Base-by-base conservation (phyloP, 805 yeast genomes). In the Candida ficus region DNA sequence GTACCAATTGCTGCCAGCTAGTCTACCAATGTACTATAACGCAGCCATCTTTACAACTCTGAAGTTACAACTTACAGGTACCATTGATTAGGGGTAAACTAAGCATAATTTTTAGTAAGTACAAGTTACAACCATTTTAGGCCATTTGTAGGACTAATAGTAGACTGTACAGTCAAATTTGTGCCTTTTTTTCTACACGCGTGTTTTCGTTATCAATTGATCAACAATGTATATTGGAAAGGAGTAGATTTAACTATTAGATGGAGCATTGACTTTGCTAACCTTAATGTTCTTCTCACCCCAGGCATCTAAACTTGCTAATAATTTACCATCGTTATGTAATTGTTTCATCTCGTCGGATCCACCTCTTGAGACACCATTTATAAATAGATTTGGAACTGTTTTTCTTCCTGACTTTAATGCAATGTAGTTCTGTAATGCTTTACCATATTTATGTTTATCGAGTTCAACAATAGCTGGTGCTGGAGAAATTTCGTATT, bases 301-400 rank as follows among this genome's bases (percentile, higher is more conserved):
- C 95, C 95, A 85, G n/a, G 61, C 60, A 32, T 62, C 65, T 54
- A 89, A 66, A 39, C 61, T 61, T 1, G 66, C 64, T 22, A 75
- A 66, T 42, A 91, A 68, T 37, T 62, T 64, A 23, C 80, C 82
- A 1, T 70, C 64, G 17, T 70, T 66, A 54, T 86, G 89, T 42
- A 87, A 64, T 26, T 64, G 69, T 20, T 61, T 67, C 59, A 93
- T 76, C 41, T 90, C 97, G 60, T 88, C 96, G 30, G 78, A 77
- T 3, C 99, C 99, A 29, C 99, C 99, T 49, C 84, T 73, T 35
- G 91, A 80, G 20, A 73, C 60, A 8, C 84, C 83, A 41, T 80
- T 83, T 39, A 91, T 75, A 39, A 87, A 69, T 17, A 93, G 75
- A 57, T 93, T 93, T 20, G 99, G 99, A 12, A 93, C 99, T 0